phyloP scores from a whole-genome alignment of 2,329 filamentous ascomycete species.

The Coniochaeta pulveracea region DNA sequence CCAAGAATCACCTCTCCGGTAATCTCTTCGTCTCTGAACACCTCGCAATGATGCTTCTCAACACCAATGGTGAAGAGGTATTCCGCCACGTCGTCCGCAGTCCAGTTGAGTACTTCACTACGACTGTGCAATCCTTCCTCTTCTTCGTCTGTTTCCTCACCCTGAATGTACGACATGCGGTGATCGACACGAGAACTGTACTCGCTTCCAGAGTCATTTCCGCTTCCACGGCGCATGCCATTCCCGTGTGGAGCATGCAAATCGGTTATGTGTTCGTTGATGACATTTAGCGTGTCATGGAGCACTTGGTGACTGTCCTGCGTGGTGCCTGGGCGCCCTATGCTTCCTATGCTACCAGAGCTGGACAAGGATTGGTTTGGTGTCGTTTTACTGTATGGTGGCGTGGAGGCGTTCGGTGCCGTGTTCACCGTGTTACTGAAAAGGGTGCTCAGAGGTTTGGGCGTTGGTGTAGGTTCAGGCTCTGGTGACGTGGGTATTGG shows the following conservation, averaged over 20 bases:
- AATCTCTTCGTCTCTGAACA: conserved; percentile 94
- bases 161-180: conserved; percentile 82
- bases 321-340: conserved; percentile 29
- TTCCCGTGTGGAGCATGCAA: conserved; percentile 47
- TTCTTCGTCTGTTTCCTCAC: conserved; percentile 91
- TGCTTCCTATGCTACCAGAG: conserved; percentile 24
- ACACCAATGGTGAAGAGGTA: conserved; percentile 79
- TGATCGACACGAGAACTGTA: conserved; percentile 72
- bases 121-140: conserved; percentile 58
- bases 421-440: conserved; percentile 20
- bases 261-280: conserved; percentile 93
- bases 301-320: conserved; percentile 30
- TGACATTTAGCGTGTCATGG: conserved; percentile 16
- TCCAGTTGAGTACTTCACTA: conserved; percentile 70
- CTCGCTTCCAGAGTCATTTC: conserved; percentile 76
- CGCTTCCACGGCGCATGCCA: conserved; percentile 37
- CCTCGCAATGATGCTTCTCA: conserved; percentile 81
- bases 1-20: conserved; percentile 83
- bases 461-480: conserved; percentile 20
- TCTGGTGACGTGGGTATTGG: conserved; percentile 7
- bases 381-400: conserved; percentile 16
- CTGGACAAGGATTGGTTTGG: conserved; percentile 8
- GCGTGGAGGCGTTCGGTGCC: conserved; percentile 13
- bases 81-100: conserved; percentile 71
- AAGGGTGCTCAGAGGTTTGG: conserved; percentile 28